A percentile compares a stretch with the other conserved stretches of the same genome.
These are phyloP conservation scores for Santalum album DNA, from an alignment of 164 flowering plant genomes.

Conservation along the genomic window DNA sequence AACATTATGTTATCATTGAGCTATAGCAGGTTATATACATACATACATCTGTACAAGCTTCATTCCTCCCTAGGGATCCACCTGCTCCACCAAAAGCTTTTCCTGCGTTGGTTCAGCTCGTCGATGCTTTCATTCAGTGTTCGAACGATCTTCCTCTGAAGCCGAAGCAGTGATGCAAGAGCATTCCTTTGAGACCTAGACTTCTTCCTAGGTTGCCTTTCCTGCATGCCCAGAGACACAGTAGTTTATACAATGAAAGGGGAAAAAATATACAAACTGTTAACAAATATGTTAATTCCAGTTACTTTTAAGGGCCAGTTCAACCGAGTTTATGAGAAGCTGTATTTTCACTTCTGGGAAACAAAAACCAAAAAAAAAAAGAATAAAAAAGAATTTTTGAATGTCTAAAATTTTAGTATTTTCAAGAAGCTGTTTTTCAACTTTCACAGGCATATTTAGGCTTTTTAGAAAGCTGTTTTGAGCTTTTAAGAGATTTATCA, in stretches of 20 bases:
- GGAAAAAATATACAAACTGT: no score
- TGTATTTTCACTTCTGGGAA: no score
- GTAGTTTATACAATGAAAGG: neutral
- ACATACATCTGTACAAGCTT: constrained; percentile 18
- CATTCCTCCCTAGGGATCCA: constrained; percentile 93
- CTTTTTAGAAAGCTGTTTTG: no score
- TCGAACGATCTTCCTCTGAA: constrained; percentile 62
- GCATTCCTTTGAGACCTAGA: constrained; percentile 59
- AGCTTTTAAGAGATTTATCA: no score
- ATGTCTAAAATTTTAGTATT: neutral
- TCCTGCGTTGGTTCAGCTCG: constrained; percentile 54
- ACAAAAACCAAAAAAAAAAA: neutral
- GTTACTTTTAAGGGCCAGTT: no score
- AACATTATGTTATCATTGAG: no score
- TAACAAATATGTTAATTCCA: no score
- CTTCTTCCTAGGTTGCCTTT: constrained; percentile 60
- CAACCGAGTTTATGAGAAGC: no score
- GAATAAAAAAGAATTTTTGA: neutral
- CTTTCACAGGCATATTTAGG: no score
- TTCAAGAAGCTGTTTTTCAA: neutral
- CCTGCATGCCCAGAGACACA: constrained; percentile 47
- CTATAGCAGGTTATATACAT: no score
- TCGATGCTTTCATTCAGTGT: constrained; percentile 79
- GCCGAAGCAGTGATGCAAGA: constrained; percentile 65
- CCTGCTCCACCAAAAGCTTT: constrained; percentile 98